phyloP scores from a whole-genome alignment of 1,284 basidiomycete genomes.

The Leccinum griseonigrum region DNA sequence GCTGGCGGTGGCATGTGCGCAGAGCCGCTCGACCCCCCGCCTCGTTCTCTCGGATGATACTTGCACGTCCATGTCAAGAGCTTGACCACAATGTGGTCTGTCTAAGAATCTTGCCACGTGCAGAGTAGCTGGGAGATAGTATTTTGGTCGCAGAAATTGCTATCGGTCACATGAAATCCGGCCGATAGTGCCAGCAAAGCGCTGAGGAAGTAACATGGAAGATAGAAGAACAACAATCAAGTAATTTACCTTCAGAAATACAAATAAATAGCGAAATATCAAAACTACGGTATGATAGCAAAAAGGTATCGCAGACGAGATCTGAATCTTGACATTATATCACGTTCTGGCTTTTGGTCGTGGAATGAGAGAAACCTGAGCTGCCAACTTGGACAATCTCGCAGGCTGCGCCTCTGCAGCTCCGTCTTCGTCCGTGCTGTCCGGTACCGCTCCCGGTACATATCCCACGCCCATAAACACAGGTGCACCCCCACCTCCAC shows the following conservation, averaged over 20 bases:
- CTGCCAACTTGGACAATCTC: conserved; percentile 10
- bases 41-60: conserved; percentile 35
- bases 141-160: not conserved
- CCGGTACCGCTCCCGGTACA: conserved; percentile 46
- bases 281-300: not conserved
- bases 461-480: conserved; percentile 68
- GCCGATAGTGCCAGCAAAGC: not conserved
- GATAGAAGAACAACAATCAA: not conserved
- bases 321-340: not conserved
- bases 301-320: conserved; percentile 9
- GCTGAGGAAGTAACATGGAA: not conserved
- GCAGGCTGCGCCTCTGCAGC: not conserved
- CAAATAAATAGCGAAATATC: conserved; percentile 24
- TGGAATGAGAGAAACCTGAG: conserved; percentile 26
- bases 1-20: conserved; percentile 23
- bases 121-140: not conserved
- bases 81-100: not conserved
- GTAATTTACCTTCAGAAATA: conserved; percentile 12
- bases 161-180: not conserved
- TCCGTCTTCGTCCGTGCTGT: conserved; percentile 17
- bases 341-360: conserved; percentile 22
- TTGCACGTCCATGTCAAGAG: conserved; percentile 15
- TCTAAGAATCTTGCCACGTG: not conserved
- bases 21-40: conserved; percentile 42
- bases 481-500: conserved; percentile 65